Base-by-base conservation (phyloP, 495 filamentous ascomycete species). In the Aspergillus baeticus region DNA sequence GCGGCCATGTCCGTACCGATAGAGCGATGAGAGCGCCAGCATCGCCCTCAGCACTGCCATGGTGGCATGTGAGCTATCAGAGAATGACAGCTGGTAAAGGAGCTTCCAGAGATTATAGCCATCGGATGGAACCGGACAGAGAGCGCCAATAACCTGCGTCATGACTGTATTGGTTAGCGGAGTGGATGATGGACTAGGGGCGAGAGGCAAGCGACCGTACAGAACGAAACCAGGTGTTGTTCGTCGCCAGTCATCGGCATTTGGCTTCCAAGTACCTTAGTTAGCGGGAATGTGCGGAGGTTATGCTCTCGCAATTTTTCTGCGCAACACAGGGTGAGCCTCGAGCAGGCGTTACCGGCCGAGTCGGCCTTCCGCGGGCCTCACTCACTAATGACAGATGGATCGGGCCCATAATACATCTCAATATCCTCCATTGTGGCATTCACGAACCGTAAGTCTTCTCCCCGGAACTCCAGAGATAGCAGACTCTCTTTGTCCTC, bases 31-130 rank as follows among this genome's bases (percentile, higher is more conserved):
- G 4, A 59, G 22, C 10, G 57, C 38, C 34, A 59, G 42, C n/a
- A 59, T 48, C 42, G 57, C 57, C 44, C 42, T 38, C 6, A 59
- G 34, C 6, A 59, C 57, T 8, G 57, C 57, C 42, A 54, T 54
- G 18, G 57, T 48, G 5, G 50, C 50, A 26, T 39, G 34, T n/a
- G 57, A 54, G 23, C 54, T 51, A n/a, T 54, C 57, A 2, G 35
- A 54, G 39, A 59, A 54, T 17, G 57, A 54, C 2, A 59, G 49
- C 22, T 54, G 57, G 17, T 54, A 54, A 15, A 59, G 18, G 7
- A 59, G 37, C 35, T 59, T 59, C 48, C 50, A 45, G 20, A 59
- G 43, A 15, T 50, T 54, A 20, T 49, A 17, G 8, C 57, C 57
- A 54, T 54, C 49, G 1, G 42, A 18, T 26, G 21, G 20, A n/a